Percentiles rank a stretch among this genome's conserved stretches.
These are phyloP conservation scores for Fraxinus cuspidata DNA, from an alignment of 257 asterid species.

Conservation along the genomic window DNA sequence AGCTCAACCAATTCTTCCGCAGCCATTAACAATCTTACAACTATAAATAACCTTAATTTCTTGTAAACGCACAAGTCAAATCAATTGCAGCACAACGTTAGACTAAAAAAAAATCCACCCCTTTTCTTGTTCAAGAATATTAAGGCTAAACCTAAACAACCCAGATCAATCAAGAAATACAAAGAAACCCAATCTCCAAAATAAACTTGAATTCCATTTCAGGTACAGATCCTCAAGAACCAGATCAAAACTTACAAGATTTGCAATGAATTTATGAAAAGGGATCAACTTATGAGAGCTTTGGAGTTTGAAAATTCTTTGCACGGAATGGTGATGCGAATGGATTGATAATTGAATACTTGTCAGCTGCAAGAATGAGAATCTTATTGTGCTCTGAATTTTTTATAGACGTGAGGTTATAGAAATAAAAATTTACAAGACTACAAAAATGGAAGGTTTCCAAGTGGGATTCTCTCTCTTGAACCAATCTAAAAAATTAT, in stretches of 20 bases:
- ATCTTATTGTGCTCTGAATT: constrained; percentile 37
- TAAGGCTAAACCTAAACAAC: constrained; percentile 18
- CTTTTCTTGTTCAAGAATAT: background rate
- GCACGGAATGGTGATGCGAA: constrained; percentile 27
- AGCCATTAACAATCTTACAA: constrained; percentile 56
- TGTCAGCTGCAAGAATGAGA: constrained; percentile 34
- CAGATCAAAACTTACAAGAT: constrained; percentile 44
- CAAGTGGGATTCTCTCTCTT: constrained; percentile 17
- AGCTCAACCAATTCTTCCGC: constrained; percentile 80
- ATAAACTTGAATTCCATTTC: constrained; percentile 16
- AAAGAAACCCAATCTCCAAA: constrained; percentile 15
- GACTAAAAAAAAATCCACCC: background rate
- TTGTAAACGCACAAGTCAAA: constrained; percentile 31
- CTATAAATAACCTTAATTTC: constrained; percentile 31
- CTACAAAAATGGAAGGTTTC: constrained; percentile 28
- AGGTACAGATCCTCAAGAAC: constrained; percentile 22
- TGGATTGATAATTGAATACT: constrained; percentile 6
- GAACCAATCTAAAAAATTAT: constrained; percentile 22
- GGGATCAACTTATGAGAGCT: constrained; percentile 8
- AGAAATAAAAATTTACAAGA: background rate
- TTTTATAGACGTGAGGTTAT: constrained; percentile 33
- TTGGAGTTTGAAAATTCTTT: constrained; percentile 16
- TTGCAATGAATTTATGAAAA: constrained; percentile 14
- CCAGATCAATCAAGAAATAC: constrained; percentile 34
- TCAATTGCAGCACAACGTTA: background rate